A percentile compares a stretch with the other conserved stretches of the same genome.
Conservation (phyloP, 2,329 filamentous ascomycete genomes). For the Tolypocladium nubicola region DNA sequence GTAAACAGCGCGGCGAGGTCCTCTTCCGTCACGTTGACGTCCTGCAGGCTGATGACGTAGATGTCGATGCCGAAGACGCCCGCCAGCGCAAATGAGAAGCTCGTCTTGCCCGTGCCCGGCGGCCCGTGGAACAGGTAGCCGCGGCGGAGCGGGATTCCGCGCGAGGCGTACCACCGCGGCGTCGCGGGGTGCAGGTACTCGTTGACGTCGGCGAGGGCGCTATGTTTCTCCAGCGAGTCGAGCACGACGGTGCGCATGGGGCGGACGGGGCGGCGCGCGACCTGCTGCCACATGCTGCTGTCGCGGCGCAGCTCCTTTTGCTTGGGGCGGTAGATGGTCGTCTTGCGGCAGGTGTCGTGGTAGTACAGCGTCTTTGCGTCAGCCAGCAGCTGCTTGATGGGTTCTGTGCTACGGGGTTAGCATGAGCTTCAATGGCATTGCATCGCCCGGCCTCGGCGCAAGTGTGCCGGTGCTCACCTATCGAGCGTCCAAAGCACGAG, state of each 20-base stretch:
- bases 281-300: conserved; percentile 40
- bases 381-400: conserved; percentile 44
- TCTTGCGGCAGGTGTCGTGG: conserved; percentile 42
- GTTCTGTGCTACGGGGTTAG: conserved; percentile 18
- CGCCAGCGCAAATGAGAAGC: conserved; percentile 54
- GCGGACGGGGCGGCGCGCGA: conserved; percentile 53
- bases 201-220: conserved; percentile 61
- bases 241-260: conserved; percentile 69
- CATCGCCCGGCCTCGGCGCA: neutral
- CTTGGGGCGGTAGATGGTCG: conserved; percentile 44
- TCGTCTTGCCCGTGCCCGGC: conserved; percentile 65
- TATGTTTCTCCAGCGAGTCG: conserved; percentile 53
- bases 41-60: conserved; percentile 47
- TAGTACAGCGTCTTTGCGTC: conserved; percentile 43
- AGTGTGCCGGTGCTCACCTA: conserved; percentile 8
- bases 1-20: conserved; percentile 49
- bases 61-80: conserved; percentile 57
- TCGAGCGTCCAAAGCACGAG: conserved; percentile 41
- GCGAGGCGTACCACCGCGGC: conserved; percentile 61
- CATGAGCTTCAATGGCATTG: accelerated
- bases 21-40: conserved; percentile 51
- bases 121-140: conserved; percentile 73
- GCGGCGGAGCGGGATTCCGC: conserved; percentile 65
- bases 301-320: conserved; percentile 34
- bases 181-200: conserved; percentile 66